Percentiles rank a stretch among this genome's conserved stretches.
Conservation (phyloP, 1,139 yeast species). For the Nakaseomyces uthaithaninus region DNA sequence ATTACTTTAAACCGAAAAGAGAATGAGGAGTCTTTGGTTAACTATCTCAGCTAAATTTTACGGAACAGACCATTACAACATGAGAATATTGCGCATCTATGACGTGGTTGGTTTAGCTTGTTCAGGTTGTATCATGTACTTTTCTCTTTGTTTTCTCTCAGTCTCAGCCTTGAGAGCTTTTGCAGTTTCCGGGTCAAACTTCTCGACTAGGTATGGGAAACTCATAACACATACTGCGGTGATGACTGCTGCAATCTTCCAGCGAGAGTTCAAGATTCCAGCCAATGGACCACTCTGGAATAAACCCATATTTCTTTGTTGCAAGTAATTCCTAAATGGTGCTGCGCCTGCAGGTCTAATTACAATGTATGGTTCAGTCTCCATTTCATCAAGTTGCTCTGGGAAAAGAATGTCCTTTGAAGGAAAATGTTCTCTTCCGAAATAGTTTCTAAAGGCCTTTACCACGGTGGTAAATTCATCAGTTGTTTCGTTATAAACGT, state of each 20-base stretch:
- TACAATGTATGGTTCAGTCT: slow-evolving; percentile 19
- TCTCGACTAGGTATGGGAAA: slow-evolving; percentile 33
- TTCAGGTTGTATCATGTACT: slow-evolving; percentile 16
- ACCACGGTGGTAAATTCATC: slow-evolving; percentile 4
- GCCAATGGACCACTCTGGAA: slow-evolving; percentile 33
- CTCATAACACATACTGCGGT: slow-evolving; percentile 23
- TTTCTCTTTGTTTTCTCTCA: slow-evolving; percentile 23
- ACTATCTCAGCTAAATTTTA: too few relatives aligned
- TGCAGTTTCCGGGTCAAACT: slow-evolving; percentile 36
- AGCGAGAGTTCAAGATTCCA: slow-evolving; percentile 32
- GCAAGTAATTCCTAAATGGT: slow-evolving; percentile 32
- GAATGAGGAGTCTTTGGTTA: too few relatives aligned
- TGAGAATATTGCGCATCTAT: too few relatives aligned
- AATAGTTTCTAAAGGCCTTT: slow-evolving; percentile 27
- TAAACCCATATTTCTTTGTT: slow-evolving; percentile 29
- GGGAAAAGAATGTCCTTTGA: slow-evolving; percentile 28
- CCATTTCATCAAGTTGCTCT: slow-evolving; percentile 23
- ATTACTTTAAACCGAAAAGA: too few relatives aligned
- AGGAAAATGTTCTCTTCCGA: slow-evolving; percentile 32
- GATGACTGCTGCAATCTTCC: slow-evolving; percentile 32
- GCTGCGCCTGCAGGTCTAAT: slow-evolving; percentile 23
- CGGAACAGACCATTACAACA: too few relatives aligned
- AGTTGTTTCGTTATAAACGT: slow-evolving; percentile 16
- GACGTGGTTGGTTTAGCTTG: too few relatives aligned
- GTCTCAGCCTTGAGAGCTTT: slow-evolving; percentile 31